These are phyloP conservation scores for Nigrospora oryzae DNA, from an alignment of 2,329 filamentous ascomycete genomes.

Conservation along the genomic window DNA sequence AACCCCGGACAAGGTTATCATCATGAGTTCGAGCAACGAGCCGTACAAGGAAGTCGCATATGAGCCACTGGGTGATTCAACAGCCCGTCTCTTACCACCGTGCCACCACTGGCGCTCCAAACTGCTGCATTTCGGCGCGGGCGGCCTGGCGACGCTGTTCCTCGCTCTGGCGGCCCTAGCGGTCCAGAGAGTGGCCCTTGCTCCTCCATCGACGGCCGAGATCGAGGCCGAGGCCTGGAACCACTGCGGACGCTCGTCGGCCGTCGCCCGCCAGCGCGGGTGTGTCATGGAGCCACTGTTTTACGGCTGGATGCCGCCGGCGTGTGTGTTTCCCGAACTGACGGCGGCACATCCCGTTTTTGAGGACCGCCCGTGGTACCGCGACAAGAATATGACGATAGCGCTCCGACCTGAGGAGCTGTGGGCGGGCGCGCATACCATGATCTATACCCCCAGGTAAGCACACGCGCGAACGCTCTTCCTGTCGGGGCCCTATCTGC, in stretches of 20 bases:
- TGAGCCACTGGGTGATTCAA: background rate
- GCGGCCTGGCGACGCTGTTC: background rate
- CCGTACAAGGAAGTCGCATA: background rate
- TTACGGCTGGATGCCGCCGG: slow-evolving; percentile 11
- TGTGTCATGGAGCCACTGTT: slow-evolving; percentile 13
- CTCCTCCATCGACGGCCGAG: slow-evolving; percentile 4
- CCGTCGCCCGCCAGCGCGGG: slow-evolving; percentile 5
- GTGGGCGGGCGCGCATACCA: slow-evolving; percentile 8
- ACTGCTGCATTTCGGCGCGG: slow-evolving; percentile 1
- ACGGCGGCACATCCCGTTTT: slow-evolving; percentile 8
- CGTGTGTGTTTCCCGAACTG: slow-evolving; percentile 10
- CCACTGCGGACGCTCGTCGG: slow-evolving; percentile 9
- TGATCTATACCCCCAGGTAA: slow-evolving; percentile 7
- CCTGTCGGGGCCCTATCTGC: too few relatives aligned
- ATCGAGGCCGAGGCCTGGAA: slow-evolving; percentile 11
- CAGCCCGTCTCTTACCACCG: background rate
- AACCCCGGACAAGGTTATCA: background rate
- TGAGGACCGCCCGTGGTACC: slow-evolving; percentile 9
- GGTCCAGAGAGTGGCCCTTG: too few relatives aligned
- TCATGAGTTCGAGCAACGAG: background rate
- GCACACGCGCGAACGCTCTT: background rate
- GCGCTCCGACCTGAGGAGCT: slow-evolving; percentile 5
- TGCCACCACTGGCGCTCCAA: slow-evolving; percentile 1
- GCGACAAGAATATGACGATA: slow-evolving; percentile 9
- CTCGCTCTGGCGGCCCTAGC: background rate